Base-by-base conservation (phyloP, 75 land plant genomes). In the Cunninghamia lanceolata region DNA sequence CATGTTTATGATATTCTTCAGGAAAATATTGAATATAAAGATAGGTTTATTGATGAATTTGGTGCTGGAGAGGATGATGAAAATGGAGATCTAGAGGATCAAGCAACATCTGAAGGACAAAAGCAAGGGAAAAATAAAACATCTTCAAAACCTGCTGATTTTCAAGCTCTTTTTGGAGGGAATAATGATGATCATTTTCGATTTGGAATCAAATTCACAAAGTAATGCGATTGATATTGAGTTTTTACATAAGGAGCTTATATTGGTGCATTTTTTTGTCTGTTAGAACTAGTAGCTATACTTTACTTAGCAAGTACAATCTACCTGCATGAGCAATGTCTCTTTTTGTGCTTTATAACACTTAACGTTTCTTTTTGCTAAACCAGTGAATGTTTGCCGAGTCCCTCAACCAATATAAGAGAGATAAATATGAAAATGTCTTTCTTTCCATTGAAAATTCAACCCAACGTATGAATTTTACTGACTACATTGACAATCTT, bases 181-280 rank as follows among this genome's bases (percentile, higher is more conserved):
- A 94, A 98, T 83, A 91, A 91, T 84, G 93, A 93, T 87, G 99
- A 98, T 86, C 92, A 93, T 83, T 98, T 98, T 85, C 91, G 96
- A 85, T 82, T 98, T 21, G 99, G 99, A 39, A 91, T 98, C 28
- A 96, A 98, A 84, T 91, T 96, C 85, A 95, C 99, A 53, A 92
- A 90, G 99, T 96, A 86, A 85, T 45, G 32, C 9, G 1, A 34
- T 34, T 80, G 39, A 36, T 77, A 15, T 68, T 39, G 2, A 36
- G 14, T 84, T 84, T 73, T 68, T 52, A 7, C 54, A 21, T 9
- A 17, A 50, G 30, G 13, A 9, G 4, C 78, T 35, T 83, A 34
- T 36, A 52, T 13, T 36, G 15, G 36, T 84, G 36, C 42, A 40
- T 11, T 25, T 36, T 43, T 34, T 36, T 42, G 45, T 81, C 28